These are phyloP conservation scores for Plantago major DNA, from an alignment of 257 asterid species.

Conservation along the genomic window DNA sequence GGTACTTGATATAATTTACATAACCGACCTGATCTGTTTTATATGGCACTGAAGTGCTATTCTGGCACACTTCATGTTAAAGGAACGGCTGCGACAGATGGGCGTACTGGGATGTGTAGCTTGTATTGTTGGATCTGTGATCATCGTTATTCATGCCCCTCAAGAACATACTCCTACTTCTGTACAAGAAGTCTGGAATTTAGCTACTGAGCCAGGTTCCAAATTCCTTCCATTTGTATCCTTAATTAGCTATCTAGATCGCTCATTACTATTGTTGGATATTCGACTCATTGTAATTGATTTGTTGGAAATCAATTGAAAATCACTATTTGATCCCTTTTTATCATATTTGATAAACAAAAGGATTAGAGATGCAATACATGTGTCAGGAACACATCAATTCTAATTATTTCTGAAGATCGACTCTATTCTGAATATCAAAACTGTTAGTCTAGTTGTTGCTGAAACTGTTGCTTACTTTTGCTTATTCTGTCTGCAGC, in stretches of 20 bases:
- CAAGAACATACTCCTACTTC: conserved; percentile 54
- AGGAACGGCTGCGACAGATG: conserved; percentile 50
- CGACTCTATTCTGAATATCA: background rate
- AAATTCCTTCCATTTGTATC: background rate
- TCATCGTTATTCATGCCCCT: conserved; percentile 70
- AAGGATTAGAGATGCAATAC: no score
- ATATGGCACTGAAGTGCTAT: conserved; percentile 42
- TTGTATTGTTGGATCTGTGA: conserved; percentile 61
- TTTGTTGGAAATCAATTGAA: no score
- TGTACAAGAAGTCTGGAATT: conserved; percentile 54
- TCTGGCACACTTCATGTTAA: conserved; percentile 54
- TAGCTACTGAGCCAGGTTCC: conserved; percentile 64
- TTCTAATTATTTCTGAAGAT: background rate
- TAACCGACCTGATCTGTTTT: conserved; percentile 35
- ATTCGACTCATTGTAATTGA: background rate
- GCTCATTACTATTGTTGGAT: background rate
- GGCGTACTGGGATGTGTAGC: conserved; percentile 56
- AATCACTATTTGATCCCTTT: no score
- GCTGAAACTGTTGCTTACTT: conserved; percentile 14
- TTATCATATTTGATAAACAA: no score
- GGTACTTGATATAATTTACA: conserved; percentile 17
- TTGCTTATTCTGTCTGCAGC: conserved; percentile 36
- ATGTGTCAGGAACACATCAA: no score
- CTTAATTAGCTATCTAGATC: conserved; percentile 8
- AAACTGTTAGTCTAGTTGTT: background rate